Evolutionary conservation across 345 rosid species (phyloP), one percentile per base, ranked within the genome.

Genomic region (Lepidium africanum): DNA sequence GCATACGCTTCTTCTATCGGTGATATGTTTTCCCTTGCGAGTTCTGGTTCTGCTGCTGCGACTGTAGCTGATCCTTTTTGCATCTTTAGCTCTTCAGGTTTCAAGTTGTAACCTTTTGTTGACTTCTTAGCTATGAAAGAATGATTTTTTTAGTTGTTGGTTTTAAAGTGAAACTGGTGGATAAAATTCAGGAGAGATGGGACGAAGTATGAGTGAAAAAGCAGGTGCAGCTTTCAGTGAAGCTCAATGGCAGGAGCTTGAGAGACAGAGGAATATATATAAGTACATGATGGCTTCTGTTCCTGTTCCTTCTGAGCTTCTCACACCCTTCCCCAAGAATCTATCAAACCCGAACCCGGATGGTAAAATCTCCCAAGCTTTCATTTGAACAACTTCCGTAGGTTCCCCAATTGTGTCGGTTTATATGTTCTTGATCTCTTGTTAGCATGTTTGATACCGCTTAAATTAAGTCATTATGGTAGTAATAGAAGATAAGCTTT

Each of bases 221-320:
- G 82, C 82, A 45, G 38, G 76, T 57, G 54, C 21, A 36, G 94
- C 89, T 57, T 93, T 93, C 61, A 88, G 95, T 32, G 81, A 77
- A 63, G 81, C 92, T 52, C 97, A 90, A 77, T 83, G 82, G 88
- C 85, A 81, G 54, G 97, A 93, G 82, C 83, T 90, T 52, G 85
- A 84, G 81, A 87, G 91, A 42, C 98, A 93, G 72, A 86, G 84
- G 56, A 78, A 82, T 76, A 85, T 93, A 65, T 88, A 76, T 67
- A 88, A 86, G 74, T 83, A 83, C 83, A 80, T 93, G 80, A 80
- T 80, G 88, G 88, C 94, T 37, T 85, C 90, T 69, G 63, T 78
- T 79, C 88, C 96, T 69, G 85, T 90, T 39, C 97, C 98, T 59
- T 73, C 77, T 62, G 82, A 93, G 59, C 87, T 90, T 46, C 87